Evolutionary conservation across 169 alveolate genomes (phyloP).

Genomic region (Plasmodium vinckei): DNA sequence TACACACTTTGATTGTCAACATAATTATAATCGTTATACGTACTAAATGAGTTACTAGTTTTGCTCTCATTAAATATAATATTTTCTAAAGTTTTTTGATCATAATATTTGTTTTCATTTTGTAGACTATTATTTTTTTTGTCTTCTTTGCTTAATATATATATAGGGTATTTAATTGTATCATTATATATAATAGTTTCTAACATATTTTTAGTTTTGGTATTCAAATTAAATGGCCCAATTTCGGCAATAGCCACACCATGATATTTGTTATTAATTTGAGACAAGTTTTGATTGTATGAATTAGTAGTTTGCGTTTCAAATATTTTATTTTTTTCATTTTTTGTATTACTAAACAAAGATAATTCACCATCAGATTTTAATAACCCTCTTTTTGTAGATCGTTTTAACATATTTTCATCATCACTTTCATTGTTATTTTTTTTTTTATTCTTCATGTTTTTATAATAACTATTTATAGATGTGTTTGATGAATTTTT

Average conservation of each 20-base stretch:
- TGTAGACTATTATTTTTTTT: background rate
- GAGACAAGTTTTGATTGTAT: background rate
- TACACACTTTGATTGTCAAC: conserved; percentile 2
- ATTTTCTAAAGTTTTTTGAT: background rate
- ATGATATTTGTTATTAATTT: background rate
- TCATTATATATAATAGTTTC: conserved; percentile 41
- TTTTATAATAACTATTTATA: background rate
- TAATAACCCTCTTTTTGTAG: background rate
- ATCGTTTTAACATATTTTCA: background rate
- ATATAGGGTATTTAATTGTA: conserved; percentile 47
- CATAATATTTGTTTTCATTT: background rate
- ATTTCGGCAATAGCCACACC: conserved; percentile 70
- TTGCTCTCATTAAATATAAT: background rate
- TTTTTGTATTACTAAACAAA: background rate
- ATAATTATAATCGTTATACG: conserved; percentile 10
- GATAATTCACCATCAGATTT: conserved; percentile 14
- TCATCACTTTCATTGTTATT: background rate
- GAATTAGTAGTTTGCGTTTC: background rate
- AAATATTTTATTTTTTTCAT: background rate
- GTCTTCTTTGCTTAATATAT: conserved; percentile 4
- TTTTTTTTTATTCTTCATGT: background rate
- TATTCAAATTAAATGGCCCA: conserved; percentile 44
- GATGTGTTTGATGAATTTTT: background rate
- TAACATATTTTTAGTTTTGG: conserved; percentile 35
- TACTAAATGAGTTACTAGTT: background rate